phyloP scores from a whole-genome alignment of 208 protist species.

The Angomonas ambiguus region DNA sequence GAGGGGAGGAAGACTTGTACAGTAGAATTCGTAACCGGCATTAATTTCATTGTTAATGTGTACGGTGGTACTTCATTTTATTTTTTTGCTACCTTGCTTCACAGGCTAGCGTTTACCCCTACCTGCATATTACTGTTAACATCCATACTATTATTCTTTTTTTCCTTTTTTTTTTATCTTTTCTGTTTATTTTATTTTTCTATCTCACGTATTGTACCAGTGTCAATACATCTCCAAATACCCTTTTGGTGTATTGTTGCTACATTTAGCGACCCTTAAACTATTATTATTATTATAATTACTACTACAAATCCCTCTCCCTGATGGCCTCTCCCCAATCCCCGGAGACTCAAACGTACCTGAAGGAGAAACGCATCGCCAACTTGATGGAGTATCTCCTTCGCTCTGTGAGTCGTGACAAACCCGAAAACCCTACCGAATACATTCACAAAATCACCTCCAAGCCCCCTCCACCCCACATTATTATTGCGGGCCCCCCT shows the following conservation, averaged over 20 bases:
- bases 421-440: constrained; percentile 50
- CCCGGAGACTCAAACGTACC: constrained; percentile 67
- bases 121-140: neutral
- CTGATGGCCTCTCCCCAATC: constrained; percentile 16
- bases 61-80: no score
- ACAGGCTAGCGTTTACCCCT: no score
- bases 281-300: neutral
- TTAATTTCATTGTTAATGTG: no score
- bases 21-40: no score
- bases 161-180: neutral
- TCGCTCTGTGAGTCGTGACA: constrained; percentile 53
- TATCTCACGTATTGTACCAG: neutral
- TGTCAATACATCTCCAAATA: neutral
- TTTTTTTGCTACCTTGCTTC: no score
- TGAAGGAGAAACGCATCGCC: constrained; percentile 69
- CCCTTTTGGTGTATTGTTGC: neutral
- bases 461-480: constrained; percentile 45
- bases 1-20: neutral
- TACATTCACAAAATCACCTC: constrained; percentile 60
- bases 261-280: neutral
- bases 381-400: constrained; percentile 83
- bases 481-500: constrained; percentile 80
- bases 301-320: neutral
- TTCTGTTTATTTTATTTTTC: neutral
- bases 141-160: neutral